Evolutionary conservation across 2,329 filamentous ascomycete genomes (phyloP).

Genomic region (Botrytis elliptica): DNA sequence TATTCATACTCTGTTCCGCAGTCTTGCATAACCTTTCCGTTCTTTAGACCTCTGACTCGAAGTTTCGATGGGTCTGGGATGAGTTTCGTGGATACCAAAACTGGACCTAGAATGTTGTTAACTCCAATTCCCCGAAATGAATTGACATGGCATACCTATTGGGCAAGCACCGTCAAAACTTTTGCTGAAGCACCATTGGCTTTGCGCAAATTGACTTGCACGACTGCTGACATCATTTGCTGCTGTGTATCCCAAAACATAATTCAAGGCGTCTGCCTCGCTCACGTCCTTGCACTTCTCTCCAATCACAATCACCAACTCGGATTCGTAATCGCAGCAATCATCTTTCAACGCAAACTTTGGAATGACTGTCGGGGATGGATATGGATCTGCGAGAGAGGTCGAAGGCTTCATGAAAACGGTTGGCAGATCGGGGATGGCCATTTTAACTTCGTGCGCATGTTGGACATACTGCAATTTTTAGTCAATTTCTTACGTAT

Average conservation of each 20-base stretch:
- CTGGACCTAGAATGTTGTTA: conserved; percentile 42
- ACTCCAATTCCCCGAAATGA: background rate
- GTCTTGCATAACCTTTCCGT: conserved; percentile 48
- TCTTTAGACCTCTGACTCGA: conserved; percentile 47
- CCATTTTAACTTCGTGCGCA: conserved; percentile 47
- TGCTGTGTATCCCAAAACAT: conserved; percentile 56
- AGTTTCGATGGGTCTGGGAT: conserved; percentile 46
- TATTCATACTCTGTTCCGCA: conserved; percentile 44
- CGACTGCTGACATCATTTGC: conserved; percentile 56
- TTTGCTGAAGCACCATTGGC: conserved; percentile 52
- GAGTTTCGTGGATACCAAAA: conserved; percentile 46
- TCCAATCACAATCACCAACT: conserved; percentile 51
- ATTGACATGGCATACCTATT: conserved; percentile 39
- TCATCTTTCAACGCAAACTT: conserved; percentile 46
- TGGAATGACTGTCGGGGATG: conserved; percentile 46
- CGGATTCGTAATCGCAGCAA: conserved; percentile 50
- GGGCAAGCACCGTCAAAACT: conserved; percentile 51
- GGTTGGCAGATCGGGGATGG: conserved; percentile 45
- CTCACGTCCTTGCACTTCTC: conserved; percentile 48
- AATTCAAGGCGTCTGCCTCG: conserved; percentile 48
- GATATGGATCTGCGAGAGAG: conserved; percentile 34
- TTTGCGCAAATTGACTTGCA: conserved; percentile 49
- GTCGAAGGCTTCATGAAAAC: conserved; percentile 37
- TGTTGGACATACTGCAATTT: conserved; percentile 45
- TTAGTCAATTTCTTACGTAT: background rate